Evolutionary conservation across 2,329 filamentous ascomycete genomes (phyloP).

Genomic region (Emydomyces testavorans): DNA sequence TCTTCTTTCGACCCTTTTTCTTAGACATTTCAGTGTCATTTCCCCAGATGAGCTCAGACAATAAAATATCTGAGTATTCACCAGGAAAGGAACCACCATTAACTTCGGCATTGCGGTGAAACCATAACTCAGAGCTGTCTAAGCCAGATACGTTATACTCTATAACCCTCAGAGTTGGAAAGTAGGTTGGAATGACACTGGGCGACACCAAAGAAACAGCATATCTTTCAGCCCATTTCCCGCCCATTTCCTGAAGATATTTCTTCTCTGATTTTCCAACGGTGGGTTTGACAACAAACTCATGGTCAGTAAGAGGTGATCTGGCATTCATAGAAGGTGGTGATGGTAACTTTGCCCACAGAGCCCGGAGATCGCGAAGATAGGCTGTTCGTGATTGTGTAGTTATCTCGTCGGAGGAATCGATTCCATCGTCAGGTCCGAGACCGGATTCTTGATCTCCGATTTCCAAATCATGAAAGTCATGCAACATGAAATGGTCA

Average conservation of each 20-base stretch:
- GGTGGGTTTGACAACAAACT: constrained; percentile 25
- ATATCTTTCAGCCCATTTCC: constrained; percentile 73
- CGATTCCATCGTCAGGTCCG: not conserved
- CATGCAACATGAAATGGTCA: constrained; percentile 90
- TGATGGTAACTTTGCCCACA: constrained; percentile 66
- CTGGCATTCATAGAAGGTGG: constrained; percentile 28
- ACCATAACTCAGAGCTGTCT: constrained; percentile 41
- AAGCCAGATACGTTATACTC: constrained; percentile 85
- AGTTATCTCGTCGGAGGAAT: constrained; percentile 41
- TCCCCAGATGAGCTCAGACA: not conserved
- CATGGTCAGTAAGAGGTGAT: not conserved
- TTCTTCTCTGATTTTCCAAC: constrained; percentile 40
- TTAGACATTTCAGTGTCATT: not conserved
- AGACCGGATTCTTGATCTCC: constrained; percentile 25
- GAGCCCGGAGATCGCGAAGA: constrained; percentile 60
- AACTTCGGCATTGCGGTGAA: constrained; percentile 12
- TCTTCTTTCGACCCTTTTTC: constrained; percentile 29
- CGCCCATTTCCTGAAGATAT: constrained; percentile 58
- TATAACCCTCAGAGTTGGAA: constrained; percentile 76
- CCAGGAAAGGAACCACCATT: not conserved
- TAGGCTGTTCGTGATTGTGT: constrained; percentile 64
- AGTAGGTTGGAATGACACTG: constrained; percentile 86
- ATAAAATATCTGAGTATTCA: not conserved
- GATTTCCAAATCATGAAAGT: constrained; percentile 64
- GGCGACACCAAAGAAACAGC: constrained; percentile 69